Percentiles rank a stretch among this genome's conserved stretches.
These are phyloP conservation scores for Linnemannia exigua DNA, from an alignment of 192 early-diverging fungal species.

Conservation along the genomic window DNA sequence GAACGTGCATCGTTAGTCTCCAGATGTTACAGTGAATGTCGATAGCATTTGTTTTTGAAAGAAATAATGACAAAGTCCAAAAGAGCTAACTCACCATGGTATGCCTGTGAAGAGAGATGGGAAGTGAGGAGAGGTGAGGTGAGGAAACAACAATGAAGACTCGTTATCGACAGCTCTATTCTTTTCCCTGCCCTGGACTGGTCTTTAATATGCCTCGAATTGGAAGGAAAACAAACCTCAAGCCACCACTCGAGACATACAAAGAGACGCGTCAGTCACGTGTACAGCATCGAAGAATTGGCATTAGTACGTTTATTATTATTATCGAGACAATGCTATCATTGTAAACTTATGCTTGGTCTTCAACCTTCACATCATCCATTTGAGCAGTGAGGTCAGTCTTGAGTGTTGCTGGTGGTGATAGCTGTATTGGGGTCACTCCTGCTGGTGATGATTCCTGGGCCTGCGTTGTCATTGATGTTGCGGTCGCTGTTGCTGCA, in stretches of 20 bases:
- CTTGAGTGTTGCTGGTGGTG: not conserved
- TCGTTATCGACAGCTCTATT: not conserved
- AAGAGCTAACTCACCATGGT: conserved; percentile 22
- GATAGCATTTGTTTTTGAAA: not conserved
- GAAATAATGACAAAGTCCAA: not conserved
- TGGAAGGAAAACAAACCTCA: conserved; percentile 11
- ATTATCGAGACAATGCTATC: not conserved
- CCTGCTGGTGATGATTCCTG: not conserved
- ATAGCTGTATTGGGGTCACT: not conserved
- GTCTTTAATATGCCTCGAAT: conserved; percentile 2
- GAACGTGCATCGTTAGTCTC: not conserved
- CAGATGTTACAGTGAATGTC: not conserved
- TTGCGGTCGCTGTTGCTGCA: not conserved
- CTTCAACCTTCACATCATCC: conserved; percentile 31
- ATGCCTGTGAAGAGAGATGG: not conserved
- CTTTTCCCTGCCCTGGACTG: not conserved
- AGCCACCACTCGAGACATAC: not conserved
- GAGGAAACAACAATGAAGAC: not conserved
- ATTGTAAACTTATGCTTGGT: too few species aligned
- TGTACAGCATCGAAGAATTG: not conserved
- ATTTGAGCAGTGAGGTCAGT: conserved; percentile 18
- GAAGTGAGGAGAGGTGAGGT: not conserved
- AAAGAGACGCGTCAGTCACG: conserved; percentile 10
- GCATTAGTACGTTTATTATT: not conserved
- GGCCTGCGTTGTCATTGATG: not conserved